Evolutionary conservation across 176 grass and related monocot species (phyloP), one percentile per base, ranked within the genome.

Genomic region (Carex littledalei): DNA sequence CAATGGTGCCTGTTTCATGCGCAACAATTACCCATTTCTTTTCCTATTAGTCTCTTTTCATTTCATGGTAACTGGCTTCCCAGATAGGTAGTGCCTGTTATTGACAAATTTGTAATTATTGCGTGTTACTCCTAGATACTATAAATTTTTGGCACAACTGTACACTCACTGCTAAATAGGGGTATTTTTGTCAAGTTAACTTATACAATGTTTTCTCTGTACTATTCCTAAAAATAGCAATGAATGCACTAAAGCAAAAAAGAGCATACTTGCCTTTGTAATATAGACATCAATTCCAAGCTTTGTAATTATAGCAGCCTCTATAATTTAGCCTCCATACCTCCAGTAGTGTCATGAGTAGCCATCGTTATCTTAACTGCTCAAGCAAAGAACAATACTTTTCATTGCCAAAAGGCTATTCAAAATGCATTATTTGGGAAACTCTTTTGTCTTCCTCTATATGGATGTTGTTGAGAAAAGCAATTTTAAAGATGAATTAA

Each of bases 261-360:
- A 63, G 5, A 63, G 14, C 29, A 75, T 64, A 39, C 79, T 49
- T 60, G 94, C 95, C 91, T 93, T 91, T 26, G 95, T 92, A 63
- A 98, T 95, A 68, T 95, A 98, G 32, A 95, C 95, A 87, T 94
- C 85, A 78, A 95, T 88, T 87, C 92, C 93, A 68, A 95, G 89
- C 67, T 87, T 94, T 80, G 95, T 85, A 84, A 95, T 94, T 64
- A 74, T 65, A 57, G 95, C 89, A 86, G 95, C 93, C 88, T 98
- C 95, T 64, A 82, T 50, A 86, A 98, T 93, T 35, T 98, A 57
- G 95, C 86, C 83, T 94, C 85, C 95, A 98, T 98, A 60, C 95
- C 93, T 29, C 92, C 93, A 56, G 93, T 93, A 22, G 93, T 98
- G 68, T 98, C 95, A 81, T 98, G 95, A 84, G 89, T 88, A 50